phyloP scores from a whole-genome alignment of 2,329 filamentous ascomycete species.

The Pyrenophora seminiperda region DNA sequence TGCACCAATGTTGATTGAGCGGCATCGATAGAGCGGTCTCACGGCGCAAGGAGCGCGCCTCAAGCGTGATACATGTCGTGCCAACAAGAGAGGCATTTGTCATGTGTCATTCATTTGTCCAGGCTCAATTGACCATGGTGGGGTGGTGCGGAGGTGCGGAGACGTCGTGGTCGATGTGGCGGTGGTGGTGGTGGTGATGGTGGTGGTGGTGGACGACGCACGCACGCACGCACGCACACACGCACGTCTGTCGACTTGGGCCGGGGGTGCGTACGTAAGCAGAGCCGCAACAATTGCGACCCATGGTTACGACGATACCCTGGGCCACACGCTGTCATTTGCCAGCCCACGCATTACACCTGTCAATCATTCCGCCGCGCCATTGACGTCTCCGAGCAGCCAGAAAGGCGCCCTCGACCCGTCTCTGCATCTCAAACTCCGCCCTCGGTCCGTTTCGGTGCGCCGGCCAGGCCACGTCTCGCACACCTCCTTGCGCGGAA shows the following conservation, averaged over 20 bases:
- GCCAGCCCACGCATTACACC: slow-evolving; percentile 16
- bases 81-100: slow-evolving; percentile 40
- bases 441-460: slow-evolving; percentile 23
- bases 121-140: slow-evolving; percentile 33
- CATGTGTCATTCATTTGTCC: no score
- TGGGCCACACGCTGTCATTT: slow-evolving; percentile 28
- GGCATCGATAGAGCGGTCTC: slow-evolving; percentile 5
- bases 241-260: neutral
- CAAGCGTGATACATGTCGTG: slow-evolving; percentile 36
- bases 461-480: slow-evolving; percentile 41
- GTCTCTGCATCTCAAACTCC: slow-evolving; percentile 8
- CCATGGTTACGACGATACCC: slow-evolving; percentile 12
- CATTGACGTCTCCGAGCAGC: slow-evolving; percentile 1
- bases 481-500: slow-evolving; percentile 34
- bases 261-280: slow-evolving; percentile 13
- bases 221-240: slow-evolving; percentile 4
- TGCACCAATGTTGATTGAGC: slow-evolving; percentile 14
- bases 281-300: slow-evolving; percentile 13
- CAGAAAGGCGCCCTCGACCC: slow-evolving; percentile 2
- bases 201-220: slow-evolving; percentile 14
- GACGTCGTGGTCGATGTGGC: no score
- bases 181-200: slow-evolving; percentile 7
- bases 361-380: slow-evolving; percentile 4
- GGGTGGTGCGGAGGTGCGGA: neutral
- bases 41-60: slow-evolving; percentile 18